Percentiles rank a stretch among this genome's conserved stretches.
Conservation (phyloP, 139 green algal genomes). For the Chlorella sp. region DNA sequence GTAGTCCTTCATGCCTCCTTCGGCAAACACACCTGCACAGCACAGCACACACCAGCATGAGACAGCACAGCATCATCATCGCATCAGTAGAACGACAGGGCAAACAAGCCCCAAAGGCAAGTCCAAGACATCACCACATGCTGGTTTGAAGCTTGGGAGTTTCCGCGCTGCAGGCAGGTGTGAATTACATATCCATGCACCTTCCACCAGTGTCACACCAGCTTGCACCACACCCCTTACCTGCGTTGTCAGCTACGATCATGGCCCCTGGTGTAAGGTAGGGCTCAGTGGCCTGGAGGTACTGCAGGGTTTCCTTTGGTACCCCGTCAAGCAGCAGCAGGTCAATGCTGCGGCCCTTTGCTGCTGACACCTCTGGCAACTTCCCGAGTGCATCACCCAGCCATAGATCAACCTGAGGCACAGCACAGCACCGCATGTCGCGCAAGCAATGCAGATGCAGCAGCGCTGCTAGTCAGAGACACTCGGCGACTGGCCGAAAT, state of each 20-base stretch:
- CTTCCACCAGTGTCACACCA: too few species aligned
- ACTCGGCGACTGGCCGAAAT: too few species aligned
- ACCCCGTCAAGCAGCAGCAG: constrained; percentile 60
- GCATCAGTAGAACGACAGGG: background rate
- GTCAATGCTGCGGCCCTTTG: constrained; percentile 31
- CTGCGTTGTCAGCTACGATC: constrained; percentile 46
- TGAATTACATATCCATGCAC: too few species aligned
- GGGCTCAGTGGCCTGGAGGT: constrained; percentile 43
- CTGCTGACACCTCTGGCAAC: constrained; percentile 10
- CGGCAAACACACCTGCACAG: too few species aligned
- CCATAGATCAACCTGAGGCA: constrained; percentile 43
- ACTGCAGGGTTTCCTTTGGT: constrained; percentile 55
- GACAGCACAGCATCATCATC: background rate
- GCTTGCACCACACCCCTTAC: too few species aligned
- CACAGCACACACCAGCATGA: too few species aligned
- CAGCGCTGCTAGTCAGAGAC: too few species aligned
- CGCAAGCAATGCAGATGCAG: background rate
- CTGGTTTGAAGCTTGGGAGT: too few species aligned
- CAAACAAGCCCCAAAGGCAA: background rate
- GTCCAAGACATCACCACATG: background rate
- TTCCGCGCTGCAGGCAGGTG: too few species aligned
- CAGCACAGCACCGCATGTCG: too few species aligned
- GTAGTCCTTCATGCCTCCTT: constrained; percentile 12
- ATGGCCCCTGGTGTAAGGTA: constrained; percentile 37
- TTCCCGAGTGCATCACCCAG: constrained; percentile 36